A percentile compares a stretch with the other conserved stretches of the same genome.
These are phyloP conservation scores for Beauveria brongniartii DNA, from an alignment of 2,329 filamentous ascomycete genomes.

Conservation along the genomic window DNA sequence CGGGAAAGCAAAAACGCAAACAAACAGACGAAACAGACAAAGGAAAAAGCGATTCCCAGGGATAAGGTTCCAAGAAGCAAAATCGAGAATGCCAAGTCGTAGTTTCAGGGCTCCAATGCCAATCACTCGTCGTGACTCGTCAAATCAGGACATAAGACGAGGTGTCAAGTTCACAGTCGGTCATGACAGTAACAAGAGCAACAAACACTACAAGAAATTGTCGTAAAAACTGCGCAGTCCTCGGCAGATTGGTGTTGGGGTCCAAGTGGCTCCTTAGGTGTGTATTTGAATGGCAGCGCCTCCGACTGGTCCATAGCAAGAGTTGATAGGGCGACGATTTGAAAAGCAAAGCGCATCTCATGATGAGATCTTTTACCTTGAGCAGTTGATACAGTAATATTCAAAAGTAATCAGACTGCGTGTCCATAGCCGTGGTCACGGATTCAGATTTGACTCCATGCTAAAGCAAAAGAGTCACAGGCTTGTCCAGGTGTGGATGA, in stretches of 20 bases:
- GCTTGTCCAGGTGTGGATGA: not conserved
- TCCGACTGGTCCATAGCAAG: not conserved
- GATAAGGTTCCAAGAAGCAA: not conserved
- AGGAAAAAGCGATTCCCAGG: not conserved
- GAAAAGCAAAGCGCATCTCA: not conserved
- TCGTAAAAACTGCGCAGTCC: not conserved
- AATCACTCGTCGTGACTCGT: not conserved
- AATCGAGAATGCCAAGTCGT: not conserved
- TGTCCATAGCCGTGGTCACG: not conserved
- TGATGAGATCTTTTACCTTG: slow-evolving; percentile 1
- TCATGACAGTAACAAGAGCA: not conserved
- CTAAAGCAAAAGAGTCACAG: not conserved
- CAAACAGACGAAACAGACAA: not conserved
- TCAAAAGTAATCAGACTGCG: slow-evolving; percentile 10
- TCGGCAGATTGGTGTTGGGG: not conserved
- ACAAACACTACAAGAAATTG: not conserved
- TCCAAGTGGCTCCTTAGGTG: not conserved
- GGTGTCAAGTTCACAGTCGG: not conserved
- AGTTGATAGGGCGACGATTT: not conserved
- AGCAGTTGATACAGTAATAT: slow-evolving; percentile 10
- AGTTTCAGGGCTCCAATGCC: not conserved
- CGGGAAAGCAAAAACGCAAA: not conserved
- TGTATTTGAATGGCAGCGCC: not conserved
- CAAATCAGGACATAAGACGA: not conserved
- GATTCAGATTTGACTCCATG: not conserved